Evolutionary conservation across 2,329 filamentous ascomycete species (phyloP), one percentile per base, ranked within the genome.

Genomic region (Fonsecaea multimorphosa): DNA sequence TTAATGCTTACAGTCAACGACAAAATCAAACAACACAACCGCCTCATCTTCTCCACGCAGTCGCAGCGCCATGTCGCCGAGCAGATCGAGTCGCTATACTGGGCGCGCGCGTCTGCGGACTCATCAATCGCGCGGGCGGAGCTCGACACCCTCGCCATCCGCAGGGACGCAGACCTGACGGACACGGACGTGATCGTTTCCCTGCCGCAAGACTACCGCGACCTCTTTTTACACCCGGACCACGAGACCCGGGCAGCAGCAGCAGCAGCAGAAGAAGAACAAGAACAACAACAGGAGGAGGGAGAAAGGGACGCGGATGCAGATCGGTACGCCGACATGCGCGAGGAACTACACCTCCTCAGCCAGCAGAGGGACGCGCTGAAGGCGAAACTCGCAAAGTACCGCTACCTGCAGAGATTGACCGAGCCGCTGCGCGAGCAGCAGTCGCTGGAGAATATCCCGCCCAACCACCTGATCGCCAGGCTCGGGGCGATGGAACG

Each of bases 51-150:
- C 76, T 82, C 82, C 53, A 79, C 80, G 0, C 82, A 85, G 70
- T 84, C 84, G 44, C 82, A 83, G 59, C 81, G 85, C 57, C 83
- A 86, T 75, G 79, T 86, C 58, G 83, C 84, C 22, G 81, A 84
- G 67, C 83, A 86, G 72, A 84, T 86, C 67, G 81, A 85, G 70
- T 78, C 77, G 27, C 73, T 86, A 29, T 86, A 86, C 72, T 85
- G 83, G 83, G 77, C 81, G n/a, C 75, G 80, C 0, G 79, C 82
- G 34, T 78, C 75, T 14, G 77, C 77, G 24, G 77, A 76, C 19
- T n/a, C 44, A 29, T 31, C 29, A n/a, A 8, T 31, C 29, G 55
- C 64, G 14, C 31, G 24, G n/a, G 65, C 61, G 7, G 69, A 68
- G 2, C 31, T 53, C 6, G 64, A 68, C 34, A 61, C 56, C 5